Evolutionary conservation across 192 early-diverging fungal species (phyloP).

Genomic region (Diversispora epigaea): DNA sequence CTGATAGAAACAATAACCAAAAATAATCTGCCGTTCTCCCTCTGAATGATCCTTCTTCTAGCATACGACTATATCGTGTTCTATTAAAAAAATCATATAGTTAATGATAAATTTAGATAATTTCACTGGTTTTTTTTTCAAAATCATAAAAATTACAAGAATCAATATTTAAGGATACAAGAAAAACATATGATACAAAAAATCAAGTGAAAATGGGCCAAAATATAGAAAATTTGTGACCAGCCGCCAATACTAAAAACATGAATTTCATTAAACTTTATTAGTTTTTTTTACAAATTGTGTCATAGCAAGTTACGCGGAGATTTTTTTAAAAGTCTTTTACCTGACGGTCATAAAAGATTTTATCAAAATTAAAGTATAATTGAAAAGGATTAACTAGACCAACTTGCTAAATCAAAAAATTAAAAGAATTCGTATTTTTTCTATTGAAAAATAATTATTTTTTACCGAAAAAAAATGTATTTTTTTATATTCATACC

Average conservation of each 20-base stretch:
- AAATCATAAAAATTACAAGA: no score
- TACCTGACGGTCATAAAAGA: conserved; percentile 71
- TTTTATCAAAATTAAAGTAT: conserved; percentile 73
- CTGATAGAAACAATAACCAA: conserved; percentile 80
- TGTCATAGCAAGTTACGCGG: not conserved
- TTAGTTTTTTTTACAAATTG: not conserved
- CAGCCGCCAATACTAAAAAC: conserved; percentile 87
- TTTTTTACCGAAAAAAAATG: not conserved
- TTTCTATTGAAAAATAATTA: not conserved
- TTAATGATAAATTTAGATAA: not conserved
- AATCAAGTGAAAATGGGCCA: conserved; percentile 87
- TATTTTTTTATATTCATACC: conserved; percentile 49
- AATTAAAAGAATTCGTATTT: not conserved
- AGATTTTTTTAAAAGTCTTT: not conserved
- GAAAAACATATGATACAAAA: conserved; percentile 92
- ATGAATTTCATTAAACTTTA: not conserved
- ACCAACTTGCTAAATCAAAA: conserved; percentile 71
- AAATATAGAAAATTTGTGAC: conserved; percentile 93
- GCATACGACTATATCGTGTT: conserved; percentile 81
- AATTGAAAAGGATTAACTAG: conserved; percentile 78
- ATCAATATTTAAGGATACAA: conserved; percentile 48
- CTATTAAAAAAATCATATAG: conserved; percentile 40
- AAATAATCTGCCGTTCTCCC: conserved; percentile 89
- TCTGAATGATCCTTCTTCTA: conserved; percentile 93
- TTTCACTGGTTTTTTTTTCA: no score